Percentiles rank a stretch among this genome's conserved stretches.
phyloP scores from a whole-genome alignment of 2,329 filamentous ascomycete genomes.

The Aureobasidium sp. region DNA sequence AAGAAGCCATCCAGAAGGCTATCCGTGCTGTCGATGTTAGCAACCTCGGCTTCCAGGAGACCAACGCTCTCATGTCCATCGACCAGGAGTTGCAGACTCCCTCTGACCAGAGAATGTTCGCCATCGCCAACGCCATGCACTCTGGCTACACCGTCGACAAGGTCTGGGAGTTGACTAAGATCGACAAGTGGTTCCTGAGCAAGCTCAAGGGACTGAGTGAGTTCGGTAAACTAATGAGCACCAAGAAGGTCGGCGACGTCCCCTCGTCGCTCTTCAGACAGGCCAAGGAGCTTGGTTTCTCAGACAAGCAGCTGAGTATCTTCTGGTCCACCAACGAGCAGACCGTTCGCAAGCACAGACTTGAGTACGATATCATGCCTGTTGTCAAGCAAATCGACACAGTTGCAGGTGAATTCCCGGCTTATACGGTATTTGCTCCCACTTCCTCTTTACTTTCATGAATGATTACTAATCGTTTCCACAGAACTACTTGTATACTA shows the following conservation, averaged over 20 bases:
- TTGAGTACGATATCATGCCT: conserved; percentile 79
- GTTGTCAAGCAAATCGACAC: conserved; percentile 98
- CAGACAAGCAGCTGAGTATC: conserved; percentile 83
- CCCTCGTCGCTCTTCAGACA: conserved; percentile 61
- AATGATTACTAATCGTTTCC: neutral
- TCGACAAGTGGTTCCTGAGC: conserved; percentile 96
- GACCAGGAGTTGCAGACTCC: conserved; percentile 95
- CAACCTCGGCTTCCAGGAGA: conserved; percentile 92
- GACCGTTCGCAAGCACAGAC: conserved; percentile 71
- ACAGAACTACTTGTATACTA: conserved; percentile 71
- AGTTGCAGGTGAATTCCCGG: conserved; percentile 92
- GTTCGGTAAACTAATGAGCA: conserved; percentile 72
- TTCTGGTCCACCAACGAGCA: conserved; percentile 95
- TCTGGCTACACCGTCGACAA: conserved; percentile 89
- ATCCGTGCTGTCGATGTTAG: conserved; percentile 92
- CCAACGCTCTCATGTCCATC: conserved; percentile 82
- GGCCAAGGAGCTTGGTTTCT: conserved; percentile 92
- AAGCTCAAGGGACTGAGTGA: conserved; percentile 86
- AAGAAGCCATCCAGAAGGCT: conserved; percentile 97
- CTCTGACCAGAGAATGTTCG: conserved; percentile 93
- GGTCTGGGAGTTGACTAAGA: conserved; percentile 97
- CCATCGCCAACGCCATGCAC: conserved; percentile 96
- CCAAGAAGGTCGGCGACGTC: conserved; percentile 58
- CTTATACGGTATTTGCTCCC: conserved; percentile 48
- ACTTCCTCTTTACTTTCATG: neutral